A percentile compares a stretch with the other conserved stretches of the same genome.
Conservation (phyloP, 2,329 filamentous ascomycete genomes). For the Botrytis porri region DNA sequence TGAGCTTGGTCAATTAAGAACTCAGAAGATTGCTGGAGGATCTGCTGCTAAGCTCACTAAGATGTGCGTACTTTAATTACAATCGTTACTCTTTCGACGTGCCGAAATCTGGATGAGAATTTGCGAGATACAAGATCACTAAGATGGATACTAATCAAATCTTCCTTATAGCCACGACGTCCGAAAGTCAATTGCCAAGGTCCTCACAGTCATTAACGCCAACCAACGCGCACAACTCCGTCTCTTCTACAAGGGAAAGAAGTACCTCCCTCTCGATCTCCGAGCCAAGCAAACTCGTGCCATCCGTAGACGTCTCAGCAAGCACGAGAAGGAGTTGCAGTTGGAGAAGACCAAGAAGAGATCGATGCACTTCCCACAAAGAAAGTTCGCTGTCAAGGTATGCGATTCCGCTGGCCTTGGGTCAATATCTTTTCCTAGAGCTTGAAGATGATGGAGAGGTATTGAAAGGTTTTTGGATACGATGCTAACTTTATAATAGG, state of each 20-base stretch:
- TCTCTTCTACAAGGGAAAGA: slow-evolving; percentile 99
- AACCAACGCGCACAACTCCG: slow-evolving; percentile 98
- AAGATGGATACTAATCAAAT: neutral
- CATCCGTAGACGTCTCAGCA: slow-evolving; percentile 91
- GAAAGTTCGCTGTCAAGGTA: slow-evolving; percentile 98
- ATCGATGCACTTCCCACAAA: slow-evolving; percentile 91
- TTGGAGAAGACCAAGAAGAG: slow-evolving; percentile 98
- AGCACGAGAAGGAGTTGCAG: slow-evolving; percentile 79
- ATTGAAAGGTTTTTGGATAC: neutral
- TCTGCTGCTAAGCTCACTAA: slow-evolving; percentile 94
- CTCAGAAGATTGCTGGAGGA: slow-evolving; percentile 94
- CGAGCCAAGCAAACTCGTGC: slow-evolving; percentile 97
- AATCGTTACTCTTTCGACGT: neutral
- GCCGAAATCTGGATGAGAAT: neutral
- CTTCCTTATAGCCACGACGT: slow-evolving; percentile 75
- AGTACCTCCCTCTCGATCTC: slow-evolving; percentile 98
- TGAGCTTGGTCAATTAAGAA: slow-evolving; percentile 93
- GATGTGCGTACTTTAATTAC: slow-evolving; percentile 66
- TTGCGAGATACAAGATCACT: neutral
- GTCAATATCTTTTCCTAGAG: neutral
- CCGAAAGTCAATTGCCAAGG: slow-evolving; percentile 98
- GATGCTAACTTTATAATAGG: slow-evolving; percentile 29
- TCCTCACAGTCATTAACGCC: slow-evolving; percentile 99
- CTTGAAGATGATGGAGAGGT: neutral
- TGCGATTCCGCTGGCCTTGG: slow-evolving; percentile 2